Evolutionary conservation across 345 rosid species (phyloP).

Genomic region (Euphorbia tirucalli): DNA sequence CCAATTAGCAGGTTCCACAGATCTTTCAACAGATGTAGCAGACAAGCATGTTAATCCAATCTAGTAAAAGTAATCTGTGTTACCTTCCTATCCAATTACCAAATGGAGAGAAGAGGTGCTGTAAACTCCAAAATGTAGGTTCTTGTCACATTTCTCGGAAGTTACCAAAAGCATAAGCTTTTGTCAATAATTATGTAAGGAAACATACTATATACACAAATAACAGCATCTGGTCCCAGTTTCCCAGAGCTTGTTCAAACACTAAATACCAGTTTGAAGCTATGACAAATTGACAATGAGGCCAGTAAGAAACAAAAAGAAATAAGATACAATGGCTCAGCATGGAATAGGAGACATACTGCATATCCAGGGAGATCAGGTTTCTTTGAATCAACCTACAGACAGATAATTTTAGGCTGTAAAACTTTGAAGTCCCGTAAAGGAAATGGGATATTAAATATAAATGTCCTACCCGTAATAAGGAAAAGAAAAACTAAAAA

Average conservation of each 20-base stretch:
- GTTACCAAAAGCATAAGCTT: background rate
- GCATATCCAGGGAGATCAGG: conserved; percentile 28
- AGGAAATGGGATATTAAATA: background rate
- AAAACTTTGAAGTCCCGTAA: background rate
- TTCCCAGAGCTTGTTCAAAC: background rate
- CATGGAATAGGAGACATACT: conserved; percentile 15
- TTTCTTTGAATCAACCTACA: conserved; percentile 22
- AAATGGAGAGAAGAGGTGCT: background rate
- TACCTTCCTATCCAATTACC: background rate
- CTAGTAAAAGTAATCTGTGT: background rate
- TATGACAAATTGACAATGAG: background rate
- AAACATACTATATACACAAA: background rate
- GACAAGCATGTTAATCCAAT: background rate
- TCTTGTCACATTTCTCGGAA: background rate
- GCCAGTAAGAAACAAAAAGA: background rate
- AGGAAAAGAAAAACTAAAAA: background rate
- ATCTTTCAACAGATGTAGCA: background rate
- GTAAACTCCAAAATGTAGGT: background rate
- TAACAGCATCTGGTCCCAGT: background rate
- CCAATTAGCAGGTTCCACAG: background rate
- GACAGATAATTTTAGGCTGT: background rate
- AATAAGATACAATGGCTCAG: background rate
- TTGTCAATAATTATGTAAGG: background rate
- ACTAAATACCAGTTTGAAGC: background rate
- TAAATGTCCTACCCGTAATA: background rate